Base-by-base conservation (phyloP, 1,284 basidiomycete species). In the Apiotrichum gracile region DNA sequence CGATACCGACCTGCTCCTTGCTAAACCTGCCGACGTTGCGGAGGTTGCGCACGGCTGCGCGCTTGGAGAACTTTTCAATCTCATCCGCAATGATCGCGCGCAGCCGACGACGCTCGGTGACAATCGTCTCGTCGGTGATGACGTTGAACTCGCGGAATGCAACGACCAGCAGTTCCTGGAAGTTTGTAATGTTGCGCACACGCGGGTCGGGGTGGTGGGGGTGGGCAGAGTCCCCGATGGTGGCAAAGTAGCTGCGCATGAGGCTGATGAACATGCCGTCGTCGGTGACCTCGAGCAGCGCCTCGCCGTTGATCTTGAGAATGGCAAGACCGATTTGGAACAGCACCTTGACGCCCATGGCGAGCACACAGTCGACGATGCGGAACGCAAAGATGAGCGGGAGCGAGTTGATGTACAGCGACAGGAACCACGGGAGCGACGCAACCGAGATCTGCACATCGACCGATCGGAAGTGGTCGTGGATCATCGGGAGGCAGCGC, bases 301-400 rank as follows among this genome's bases (percentile, higher is more conserved):
- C 86, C 61, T 96, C 91, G 3, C 93, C 93, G 62, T 99, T 99
- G 75, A 98, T 96, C 77, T 98, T 98, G 52, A 99, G 82, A 47
- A 98, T 96, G 16, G 96, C 96, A 2, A 76, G 61, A 55, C 74
- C 75, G 42, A 76, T 76, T 82, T 98, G 94, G 80, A 98, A 98
- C 42, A 98, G 78, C 14, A 98, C 96, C 67, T 93, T 97, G 2
- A 94, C 91, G 0, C 96, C 96, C 91, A 97, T 97, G 60, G 93
- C 93, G 78, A 98, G 89, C 76, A 99, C 96, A 74, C 96, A 99
- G 72, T 99, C 96, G 3, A 97, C 91, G 68, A 99, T 92, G 43
- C 96, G 84, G 80, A 97, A 98, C 0, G 96, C 94, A 69, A 98
- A 98, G 44, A 98, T 86, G 84, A 98, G 88, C 0, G 96, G 96